A percentile compares a stretch with the other conserved stretches of the same genome.
phyloP scores from a whole-genome alignment of 108 stramenopile species.

The Cyclostephanos invisitatus region DNA sequence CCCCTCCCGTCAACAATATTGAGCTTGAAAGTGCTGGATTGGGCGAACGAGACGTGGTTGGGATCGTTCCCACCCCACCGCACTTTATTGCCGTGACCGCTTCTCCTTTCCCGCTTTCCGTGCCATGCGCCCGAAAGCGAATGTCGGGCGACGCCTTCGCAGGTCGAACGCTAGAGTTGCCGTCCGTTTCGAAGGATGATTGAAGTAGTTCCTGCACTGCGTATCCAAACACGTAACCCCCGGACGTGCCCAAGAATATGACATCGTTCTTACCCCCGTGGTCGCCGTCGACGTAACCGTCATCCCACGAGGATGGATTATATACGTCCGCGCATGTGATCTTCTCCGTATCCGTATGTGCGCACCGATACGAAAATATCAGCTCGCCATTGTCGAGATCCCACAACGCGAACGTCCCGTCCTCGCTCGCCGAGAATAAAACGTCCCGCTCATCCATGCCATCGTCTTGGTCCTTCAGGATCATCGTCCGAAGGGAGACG shows the following conservation, averaged over 20 bases:
- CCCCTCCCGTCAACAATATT: conserved; percentile 60
- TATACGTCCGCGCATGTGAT: conserved; percentile 52
- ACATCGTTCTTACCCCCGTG: conserved; percentile 15
- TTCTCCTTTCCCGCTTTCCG: conserved; percentile 35
- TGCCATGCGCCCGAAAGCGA: conserved; percentile 54
- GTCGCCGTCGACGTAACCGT: not conserved
- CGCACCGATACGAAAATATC: conserved; percentile 37
- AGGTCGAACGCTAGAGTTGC: not conserved
- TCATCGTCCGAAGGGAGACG: conserved; percentile 41
- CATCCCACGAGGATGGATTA: conserved; percentile 39
- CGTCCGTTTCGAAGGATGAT: conserved; percentile 12
- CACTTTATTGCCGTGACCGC: conserved; percentile 58
- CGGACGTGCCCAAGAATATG: conserved; percentile 52
- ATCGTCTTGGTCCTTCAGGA: conserved; percentile 21
- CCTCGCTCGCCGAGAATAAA: conserved; percentile 54
- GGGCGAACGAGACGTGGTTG: conserved; percentile 7
- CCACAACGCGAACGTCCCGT: conserved; percentile 63
- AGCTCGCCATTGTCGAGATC: conserved; percentile 53
- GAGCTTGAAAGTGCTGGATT: conserved; percentile 27
- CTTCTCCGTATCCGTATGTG: conserved; percentile 13
- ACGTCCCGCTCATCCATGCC: conserved; percentile 37
- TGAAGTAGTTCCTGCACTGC: conserved; percentile 32
- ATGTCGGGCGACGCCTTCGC: conserved; percentile 44
- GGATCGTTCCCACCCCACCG: conserved; percentile 54
- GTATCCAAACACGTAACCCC: conserved; percentile 56